These are phyloP conservation scores for Pythium brassicae DNA, from an alignment of 352 stramenopile genomes.

Conservation along the genomic window DNA sequence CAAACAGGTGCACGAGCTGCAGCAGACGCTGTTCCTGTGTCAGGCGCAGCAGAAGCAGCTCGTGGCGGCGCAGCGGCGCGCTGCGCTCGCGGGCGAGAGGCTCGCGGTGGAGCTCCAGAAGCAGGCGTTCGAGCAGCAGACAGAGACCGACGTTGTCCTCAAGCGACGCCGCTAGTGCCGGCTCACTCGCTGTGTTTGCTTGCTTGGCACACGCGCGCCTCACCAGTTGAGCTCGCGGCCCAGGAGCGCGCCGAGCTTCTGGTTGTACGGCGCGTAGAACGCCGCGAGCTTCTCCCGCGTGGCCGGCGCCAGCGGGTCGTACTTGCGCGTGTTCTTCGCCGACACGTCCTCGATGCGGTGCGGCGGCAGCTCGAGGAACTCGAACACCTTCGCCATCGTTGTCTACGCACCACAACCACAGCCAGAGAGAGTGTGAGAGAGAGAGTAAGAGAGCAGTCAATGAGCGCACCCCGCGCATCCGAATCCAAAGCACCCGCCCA, in stretches of 20 bases:
- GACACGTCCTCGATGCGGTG: conserved; percentile 75
- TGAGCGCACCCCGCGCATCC: background rate
- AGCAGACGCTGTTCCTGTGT: conserved; percentile 66
- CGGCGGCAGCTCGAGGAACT: conserved; percentile 79
- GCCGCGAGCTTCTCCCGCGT: conserved; percentile 53
- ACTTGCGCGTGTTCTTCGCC: conserved; percentile 87
- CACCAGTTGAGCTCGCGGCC: conserved; percentile 61
- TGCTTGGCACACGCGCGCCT: background rate
- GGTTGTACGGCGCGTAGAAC: conserved; percentile 85
- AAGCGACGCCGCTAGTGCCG: conserved; percentile 30
- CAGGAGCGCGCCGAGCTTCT: conserved; percentile 64
- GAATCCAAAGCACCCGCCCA: conserved; percentile 4
- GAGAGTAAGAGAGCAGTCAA: too few species aligned
- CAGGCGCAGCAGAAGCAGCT: conserved; percentile 47
- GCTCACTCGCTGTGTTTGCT: too few species aligned
- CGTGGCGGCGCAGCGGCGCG: conserved; percentile 30
- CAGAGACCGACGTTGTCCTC: conserved; percentile 58
- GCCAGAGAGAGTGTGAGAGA: too few species aligned
- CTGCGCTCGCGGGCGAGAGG: conserved; percentile 25
- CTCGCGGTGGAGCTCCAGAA: conserved; percentile 29
- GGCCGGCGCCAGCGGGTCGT: conserved; percentile 58
- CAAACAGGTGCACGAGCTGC: conserved; percentile 55
- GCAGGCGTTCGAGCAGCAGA: conserved; percentile 50
- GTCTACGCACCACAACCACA: conserved; percentile 21
- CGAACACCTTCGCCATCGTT: conserved; percentile 82